Base-by-base conservation (phyloP, 352 stramenopile genomes). In the Pythium aristosporum region DNA sequence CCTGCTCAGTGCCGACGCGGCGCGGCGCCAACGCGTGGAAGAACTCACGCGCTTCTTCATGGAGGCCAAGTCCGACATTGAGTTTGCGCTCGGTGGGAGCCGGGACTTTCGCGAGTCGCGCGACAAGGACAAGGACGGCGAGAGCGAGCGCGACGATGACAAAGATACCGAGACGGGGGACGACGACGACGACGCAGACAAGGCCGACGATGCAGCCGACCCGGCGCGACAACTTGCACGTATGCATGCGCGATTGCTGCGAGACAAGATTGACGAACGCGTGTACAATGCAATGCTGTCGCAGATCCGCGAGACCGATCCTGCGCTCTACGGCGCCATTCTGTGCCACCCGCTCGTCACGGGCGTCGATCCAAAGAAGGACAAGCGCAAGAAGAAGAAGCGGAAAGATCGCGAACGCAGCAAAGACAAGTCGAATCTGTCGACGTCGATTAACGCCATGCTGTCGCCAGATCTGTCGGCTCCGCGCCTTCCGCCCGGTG, bases 1-100 rank as follows among this genome's bases (percentile, higher is more conserved):
- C 20, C 61, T 89, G 39, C 70, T 94, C 49, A 88, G 75, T 58
- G 85, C 85, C 6, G 87, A 96, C 57, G 80, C 85, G 3, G 85
- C 84, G 36, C 76, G 87, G 5, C 72, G 85, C 18, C 85, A 94
- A 66, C 84, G 85, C 39, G 87, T 96, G 7, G 87, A 96, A 67
- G 87, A 96, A 58, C 74, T 96, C 36, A 94, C 87, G 50, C 74
- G 87, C 2, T 96, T 96, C 68, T 96, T 96, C 57, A 94, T 96
- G 85, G 87, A 96, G 60, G 84, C 85, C 57, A 96, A 94, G 61
- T 94, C 85, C 23, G 87, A 96, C 57, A 96, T 96, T 58, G 87
- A 96, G 60, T 96, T 96, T 73, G 85, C 85, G 12, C 65, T 94
- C 10, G 85, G 87, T 37, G 79, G 84, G 20, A 81, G 76, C 2